Conservation (phyloP, 2,329 filamentous ascomycete species). For the Arthrobotrys megalospora region DNA sequence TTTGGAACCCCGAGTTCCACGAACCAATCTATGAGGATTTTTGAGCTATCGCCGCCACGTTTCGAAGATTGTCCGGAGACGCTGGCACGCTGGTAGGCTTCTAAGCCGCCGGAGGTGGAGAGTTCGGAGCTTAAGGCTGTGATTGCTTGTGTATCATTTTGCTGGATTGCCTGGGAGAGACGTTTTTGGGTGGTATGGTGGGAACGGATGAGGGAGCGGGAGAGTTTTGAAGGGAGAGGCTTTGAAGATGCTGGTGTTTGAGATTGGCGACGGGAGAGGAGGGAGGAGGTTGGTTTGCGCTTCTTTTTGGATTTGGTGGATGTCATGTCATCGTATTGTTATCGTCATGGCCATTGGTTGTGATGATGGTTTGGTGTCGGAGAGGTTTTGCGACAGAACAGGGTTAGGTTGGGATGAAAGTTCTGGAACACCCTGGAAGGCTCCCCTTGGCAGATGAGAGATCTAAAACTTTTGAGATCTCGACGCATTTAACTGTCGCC, state of each 20-base stretch:
- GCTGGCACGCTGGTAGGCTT: slow-evolving; percentile 78
- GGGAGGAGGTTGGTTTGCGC: slow-evolving; percentile 52
- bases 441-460: slow-evolving; percentile 6
- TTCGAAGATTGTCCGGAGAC: slow-evolving; percentile 78
- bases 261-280: slow-evolving; percentile 36
- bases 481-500: neutral
- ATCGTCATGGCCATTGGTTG: neutral
- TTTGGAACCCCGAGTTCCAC: slow-evolving; percentile 63
- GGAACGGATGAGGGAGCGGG: slow-evolving; percentile 76
- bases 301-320: slow-evolving; percentile 61
- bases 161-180: slow-evolving; percentile 72
- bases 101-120: slow-evolving; percentile 74
- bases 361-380: slow-evolving; percentile 6
- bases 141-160: slow-evolving; percentile 72
- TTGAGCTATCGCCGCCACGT: slow-evolving; percentile 78
- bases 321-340: slow-evolving; percentile 58
- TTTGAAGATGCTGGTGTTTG: slow-evolving; percentile 66
- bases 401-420: slow-evolving; percentile 5
- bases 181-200: slow-evolving; percentile 78
- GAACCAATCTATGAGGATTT: slow-evolving; percentile 77
- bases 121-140: slow-evolving; percentile 72
- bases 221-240: slow-evolving; percentile 77
- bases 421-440: slow-evolving; percentile 55
- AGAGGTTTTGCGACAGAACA: slow-evolving; percentile 13
- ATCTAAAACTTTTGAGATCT: slow-evolving; percentile 10